Evolutionary conservation across 768 basidiomycete species (phyloP).

Genomic region (Pilatotrama ljubarskyi): DNA sequence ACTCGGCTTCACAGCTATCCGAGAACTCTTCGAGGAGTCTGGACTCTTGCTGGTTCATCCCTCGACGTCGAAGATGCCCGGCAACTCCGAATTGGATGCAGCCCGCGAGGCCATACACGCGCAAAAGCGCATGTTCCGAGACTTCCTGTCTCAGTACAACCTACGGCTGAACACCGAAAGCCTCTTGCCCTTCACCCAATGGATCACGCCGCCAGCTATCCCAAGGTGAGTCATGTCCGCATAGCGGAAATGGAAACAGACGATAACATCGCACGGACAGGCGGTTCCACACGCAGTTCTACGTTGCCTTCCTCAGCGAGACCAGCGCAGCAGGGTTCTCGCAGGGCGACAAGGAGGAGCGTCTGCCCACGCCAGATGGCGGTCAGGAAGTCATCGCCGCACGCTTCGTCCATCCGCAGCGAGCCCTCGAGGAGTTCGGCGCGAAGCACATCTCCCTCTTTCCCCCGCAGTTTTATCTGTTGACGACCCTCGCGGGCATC

Average conservation of each 20-base stretch:
- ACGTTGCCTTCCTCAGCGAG: slow-evolving; percentile 56
- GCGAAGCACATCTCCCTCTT: slow-evolving; percentile 56
- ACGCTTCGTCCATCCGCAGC: slow-evolving; percentile 59
- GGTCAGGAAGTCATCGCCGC: slow-evolving; percentile 69
- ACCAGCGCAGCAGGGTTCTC: slow-evolving; percentile 48
- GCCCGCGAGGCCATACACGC: slow-evolving; percentile 59
- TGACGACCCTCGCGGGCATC: slow-evolving; percentile 58
- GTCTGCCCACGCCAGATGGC: slow-evolving; percentile 66
- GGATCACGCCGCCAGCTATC: slow-evolving; percentile 63
- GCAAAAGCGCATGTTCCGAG: slow-evolving; percentile 48
- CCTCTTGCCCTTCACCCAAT: slow-evolving; percentile 70
- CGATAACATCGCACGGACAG: slow-evolving; percentile 34
- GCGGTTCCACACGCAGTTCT: slow-evolving; percentile 74
- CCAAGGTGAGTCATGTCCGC: slow-evolving; percentile 42
- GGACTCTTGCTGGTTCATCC: slow-evolving; percentile 62
- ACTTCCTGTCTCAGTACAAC: slow-evolving; percentile 49
- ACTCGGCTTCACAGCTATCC: slow-evolving; percentile 61
- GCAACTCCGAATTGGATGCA: slow-evolving; percentile 46
- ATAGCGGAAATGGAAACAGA: neutral
- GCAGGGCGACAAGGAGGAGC: slow-evolving; percentile 55
- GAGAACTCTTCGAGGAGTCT: slow-evolving; percentile 79
- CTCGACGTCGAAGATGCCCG: slow-evolving; percentile 24
- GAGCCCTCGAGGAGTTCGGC: slow-evolving; percentile 53
- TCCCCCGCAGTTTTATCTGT: slow-evolving; percentile 76
- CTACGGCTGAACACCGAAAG: slow-evolving; percentile 46